These are phyloP conservation scores for Dactylorhiza incarnata DNA, from an alignment of 106 monocot genomes.

Conservation along the genomic window DNA sequence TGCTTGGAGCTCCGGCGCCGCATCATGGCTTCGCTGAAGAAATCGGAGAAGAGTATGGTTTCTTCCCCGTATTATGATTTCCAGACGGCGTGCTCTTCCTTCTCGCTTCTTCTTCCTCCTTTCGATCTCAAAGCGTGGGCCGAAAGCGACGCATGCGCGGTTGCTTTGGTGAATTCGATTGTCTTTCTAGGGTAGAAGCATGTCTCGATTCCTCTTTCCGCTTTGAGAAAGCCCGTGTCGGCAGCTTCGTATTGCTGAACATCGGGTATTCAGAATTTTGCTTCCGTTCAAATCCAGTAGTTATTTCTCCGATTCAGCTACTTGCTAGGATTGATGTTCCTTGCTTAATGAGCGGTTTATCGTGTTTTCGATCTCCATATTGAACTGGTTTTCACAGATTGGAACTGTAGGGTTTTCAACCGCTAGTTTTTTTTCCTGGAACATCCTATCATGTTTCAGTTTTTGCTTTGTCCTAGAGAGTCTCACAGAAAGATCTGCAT, in stretches of 20 bases:
- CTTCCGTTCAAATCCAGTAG: background rate
- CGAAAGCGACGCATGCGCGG: background rate
- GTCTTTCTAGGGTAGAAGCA: background rate
- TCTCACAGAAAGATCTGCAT: background rate
- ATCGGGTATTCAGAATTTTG: background rate
- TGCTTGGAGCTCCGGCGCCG: constrained; percentile 32
- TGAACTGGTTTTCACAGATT: background rate
- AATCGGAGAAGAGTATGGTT: constrained; percentile 16
- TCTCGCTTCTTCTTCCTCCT: background rate
- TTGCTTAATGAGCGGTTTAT: background rate
- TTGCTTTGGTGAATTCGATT: background rate
- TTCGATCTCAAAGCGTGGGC: background rate
- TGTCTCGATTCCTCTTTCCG: background rate
- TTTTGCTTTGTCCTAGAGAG: background rate
- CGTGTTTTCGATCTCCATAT: background rate
- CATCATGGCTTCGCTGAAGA: constrained; percentile 25
- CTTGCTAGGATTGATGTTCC: background rate
- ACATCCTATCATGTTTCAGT: background rate
- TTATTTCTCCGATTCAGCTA: background rate
- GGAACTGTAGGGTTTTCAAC: background rate
- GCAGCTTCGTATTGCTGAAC: background rate
- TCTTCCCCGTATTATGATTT: background rate
- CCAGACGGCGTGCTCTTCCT: background rate
- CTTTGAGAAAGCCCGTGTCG: background rate
- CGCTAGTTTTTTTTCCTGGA: background rate